These are phyloP conservation scores for Canna indica DNA, from an alignment of 176 grass and related monocot genomes.

Conservation along the genomic window DNA sequence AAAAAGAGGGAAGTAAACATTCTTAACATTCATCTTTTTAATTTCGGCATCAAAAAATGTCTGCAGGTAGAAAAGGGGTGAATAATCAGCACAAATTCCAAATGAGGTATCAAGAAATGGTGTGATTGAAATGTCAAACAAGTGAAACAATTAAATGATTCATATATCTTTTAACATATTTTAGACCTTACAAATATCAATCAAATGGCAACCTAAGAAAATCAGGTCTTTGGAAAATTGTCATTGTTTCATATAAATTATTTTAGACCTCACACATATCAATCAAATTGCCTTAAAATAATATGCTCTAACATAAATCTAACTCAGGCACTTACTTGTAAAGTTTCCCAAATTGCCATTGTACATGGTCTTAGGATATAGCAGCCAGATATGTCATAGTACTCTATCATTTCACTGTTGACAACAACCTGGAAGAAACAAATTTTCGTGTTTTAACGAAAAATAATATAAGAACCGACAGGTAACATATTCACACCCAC, in stretches of 20 bases:
- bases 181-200: not conserved
- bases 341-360: constrained; percentile 75
- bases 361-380: constrained; percentile 89
- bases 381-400: constrained; percentile 95
- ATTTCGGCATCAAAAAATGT: constrained; percentile 91
- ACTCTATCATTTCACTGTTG: constrained; percentile 92
- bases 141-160: not conserved
- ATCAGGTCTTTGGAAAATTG: not conserved
- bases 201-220: not conserved
- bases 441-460: not conserved
- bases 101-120: not conserved
- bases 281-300: not conserved
- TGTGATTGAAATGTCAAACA: not conserved
- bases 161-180: not conserved
- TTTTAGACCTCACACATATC: not conserved
- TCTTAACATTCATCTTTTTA: constrained; percentile 80
- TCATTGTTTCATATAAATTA: no score
- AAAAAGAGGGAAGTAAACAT: constrained; percentile 89
- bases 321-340: constrained; percentile 45
- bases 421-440: constrained; percentile 59
- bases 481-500: constrained; percentile 7
- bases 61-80: constrained; percentile 31
- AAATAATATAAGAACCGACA: not conserved
- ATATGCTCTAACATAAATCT: not conserved
- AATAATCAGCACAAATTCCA: not conserved